These are phyloP conservation scores for Ogataea ganodermae DNA, from an alignment of 805 yeast species.

Conservation along the genomic window DNA sequence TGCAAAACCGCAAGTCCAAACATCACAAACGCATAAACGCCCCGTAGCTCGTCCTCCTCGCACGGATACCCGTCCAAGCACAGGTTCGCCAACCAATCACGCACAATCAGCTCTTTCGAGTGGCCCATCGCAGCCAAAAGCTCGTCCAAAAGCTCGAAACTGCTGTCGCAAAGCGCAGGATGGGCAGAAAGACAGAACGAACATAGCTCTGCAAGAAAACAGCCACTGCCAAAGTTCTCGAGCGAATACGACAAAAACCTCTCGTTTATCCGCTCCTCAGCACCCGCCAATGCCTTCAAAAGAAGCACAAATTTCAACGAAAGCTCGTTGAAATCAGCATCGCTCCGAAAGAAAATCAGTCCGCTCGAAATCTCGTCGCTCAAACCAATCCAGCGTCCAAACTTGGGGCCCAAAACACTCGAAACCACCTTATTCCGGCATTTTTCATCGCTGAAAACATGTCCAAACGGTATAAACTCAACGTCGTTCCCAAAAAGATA, in stretches of 20 bases:
- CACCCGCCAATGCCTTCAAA: slow-evolving; percentile 6
- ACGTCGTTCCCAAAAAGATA: slow-evolving; percentile 12
- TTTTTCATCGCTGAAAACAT: slow-evolving; percentile 3
- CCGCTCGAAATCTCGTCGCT: slow-evolving; percentile 8
- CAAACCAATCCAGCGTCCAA: slow-evolving; percentile 10
- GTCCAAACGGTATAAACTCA: slow-evolving; percentile 11
- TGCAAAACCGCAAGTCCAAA: slow-evolving; percentile 12
- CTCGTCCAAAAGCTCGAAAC: slow-evolving; percentile 17
- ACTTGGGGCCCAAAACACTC: neutral
- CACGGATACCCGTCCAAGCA: slow-evolving; percentile 7
- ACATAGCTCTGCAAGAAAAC: slow-evolving; percentile 14
- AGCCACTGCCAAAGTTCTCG: slow-evolving; percentile 13
- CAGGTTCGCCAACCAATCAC: slow-evolving; percentile 12
- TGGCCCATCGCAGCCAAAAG: slow-evolving; percentile 18
- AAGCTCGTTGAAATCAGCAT: slow-evolving; percentile 2
- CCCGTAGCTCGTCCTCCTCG: slow-evolving; percentile 10
- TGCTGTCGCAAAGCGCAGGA: slow-evolving; percentile 3
- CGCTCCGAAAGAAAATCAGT: slow-evolving; percentile 12
- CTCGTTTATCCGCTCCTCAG: slow-evolving; percentile 6
- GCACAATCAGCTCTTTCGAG: slow-evolving; percentile 11
- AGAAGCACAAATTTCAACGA: slow-evolving; percentile 15
- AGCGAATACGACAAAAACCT: slow-evolving; percentile 18
- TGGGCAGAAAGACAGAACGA: slow-evolving; percentile 12
- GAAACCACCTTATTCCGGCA: slow-evolving; percentile 1
- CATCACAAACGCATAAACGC: slow-evolving; percentile 18